Percentiles rank a stretch among this genome's conserved stretches.
phyloP scores from a whole-genome alignment of 192 early-diverging fungal genomes.

The Phlyctochytrium arcticum region DNA sequence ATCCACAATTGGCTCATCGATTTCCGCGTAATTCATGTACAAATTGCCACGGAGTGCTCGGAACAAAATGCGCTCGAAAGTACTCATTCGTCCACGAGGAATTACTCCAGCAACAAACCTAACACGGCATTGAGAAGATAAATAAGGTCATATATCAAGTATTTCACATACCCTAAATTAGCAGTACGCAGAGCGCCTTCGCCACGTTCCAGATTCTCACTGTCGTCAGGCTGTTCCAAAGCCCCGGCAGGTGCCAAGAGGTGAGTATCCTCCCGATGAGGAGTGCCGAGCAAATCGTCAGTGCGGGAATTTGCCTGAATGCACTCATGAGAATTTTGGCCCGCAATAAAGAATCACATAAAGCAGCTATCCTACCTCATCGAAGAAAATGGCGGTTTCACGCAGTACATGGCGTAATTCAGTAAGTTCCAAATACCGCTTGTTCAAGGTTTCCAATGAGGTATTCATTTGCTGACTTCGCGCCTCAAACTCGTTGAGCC shows the following conservation, averaged over 20 bases:
- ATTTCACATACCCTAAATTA: constrained; percentile 37
- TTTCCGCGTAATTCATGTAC: constrained; percentile 93
- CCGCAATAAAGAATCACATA: neutral
- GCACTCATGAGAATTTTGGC: neutral
- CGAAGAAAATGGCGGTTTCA: constrained; percentile 81
- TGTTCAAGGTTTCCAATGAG: constrained; percentile 82
- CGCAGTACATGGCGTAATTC: constrained; percentile 86
- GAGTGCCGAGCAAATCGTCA: constrained; percentile 29
- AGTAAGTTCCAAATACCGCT: constrained; percentile 80
- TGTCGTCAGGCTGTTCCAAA: constrained; percentile 18
- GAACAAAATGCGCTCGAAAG: constrained; percentile 96
- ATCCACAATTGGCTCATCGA: constrained; percentile 91
- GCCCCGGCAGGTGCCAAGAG: constrained; percentile 16
- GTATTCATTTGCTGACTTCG: constrained; percentile 82
- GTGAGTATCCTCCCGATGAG: constrained; percentile 33
- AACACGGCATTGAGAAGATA: constrained; percentile 6
- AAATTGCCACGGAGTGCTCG: constrained; percentile 95
- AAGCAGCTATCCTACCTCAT: constrained; percentile 48
- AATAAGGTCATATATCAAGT: neutral
- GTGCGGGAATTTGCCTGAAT: constrained; percentile 28
- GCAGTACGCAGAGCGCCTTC: constrained; percentile 20
- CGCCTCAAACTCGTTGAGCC: constrained; percentile 74
- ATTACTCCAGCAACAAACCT: constrained; percentile 97
- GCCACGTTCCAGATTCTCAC: constrained; percentile 28
- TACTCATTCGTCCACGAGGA: constrained; percentile 71